Percentiles rank a stretch among this genome's conserved stretches.
These are phyloP conservation scores for Oehlia diaphana DNA, from an alignment of 192 early-diverging fungal genomes.

Conservation along the genomic window DNA sequence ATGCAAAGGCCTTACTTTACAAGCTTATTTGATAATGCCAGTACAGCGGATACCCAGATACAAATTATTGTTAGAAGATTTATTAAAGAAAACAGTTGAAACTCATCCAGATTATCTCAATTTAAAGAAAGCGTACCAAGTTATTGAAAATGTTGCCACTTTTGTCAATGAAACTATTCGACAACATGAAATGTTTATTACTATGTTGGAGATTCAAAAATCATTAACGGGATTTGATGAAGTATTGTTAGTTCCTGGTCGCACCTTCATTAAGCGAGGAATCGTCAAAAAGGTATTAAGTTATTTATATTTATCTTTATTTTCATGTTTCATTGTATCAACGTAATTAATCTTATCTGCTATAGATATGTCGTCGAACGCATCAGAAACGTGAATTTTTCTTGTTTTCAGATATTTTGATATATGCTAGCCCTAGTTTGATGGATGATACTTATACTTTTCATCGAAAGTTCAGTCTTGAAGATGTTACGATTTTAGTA, in stretches of 20 bases:
- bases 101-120: slow-evolving; percentile 73
- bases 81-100: slow-evolving; percentile 67
- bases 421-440: slow-evolving; percentile 57
- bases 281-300: slow-evolving; percentile 56
- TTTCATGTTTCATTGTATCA: not conserved
- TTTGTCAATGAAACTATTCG: slow-evolving; percentile 82
- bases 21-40: slow-evolving; percentile 82
- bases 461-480: slow-evolving; percentile 71
- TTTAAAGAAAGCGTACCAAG: slow-evolving; percentile 63
- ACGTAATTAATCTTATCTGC: not conserved
- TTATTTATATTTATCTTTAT: not conserved
- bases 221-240: slow-evolving; percentile 64
- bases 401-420: slow-evolving; percentile 75
- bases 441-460: slow-evolving; percentile 64
- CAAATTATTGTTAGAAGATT: slow-evolving; percentile 72
- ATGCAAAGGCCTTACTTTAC: slow-evolving; percentile 57
- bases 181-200: slow-evolving; percentile 72
- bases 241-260: slow-evolving; percentile 67
- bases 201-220: slow-evolving; percentile 71
- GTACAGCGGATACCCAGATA: slow-evolving; percentile 91
- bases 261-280: slow-evolving; percentile 65
- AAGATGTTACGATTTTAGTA: slow-evolving; percentile 48
- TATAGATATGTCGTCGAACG: slow-evolving; percentile 64
- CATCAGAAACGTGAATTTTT: slow-evolving; percentile 73
- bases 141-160: slow-evolving; percentile 68